Conservation (phyloP, 257 asterid genomes). For the Fraxinus anomala region DNA sequence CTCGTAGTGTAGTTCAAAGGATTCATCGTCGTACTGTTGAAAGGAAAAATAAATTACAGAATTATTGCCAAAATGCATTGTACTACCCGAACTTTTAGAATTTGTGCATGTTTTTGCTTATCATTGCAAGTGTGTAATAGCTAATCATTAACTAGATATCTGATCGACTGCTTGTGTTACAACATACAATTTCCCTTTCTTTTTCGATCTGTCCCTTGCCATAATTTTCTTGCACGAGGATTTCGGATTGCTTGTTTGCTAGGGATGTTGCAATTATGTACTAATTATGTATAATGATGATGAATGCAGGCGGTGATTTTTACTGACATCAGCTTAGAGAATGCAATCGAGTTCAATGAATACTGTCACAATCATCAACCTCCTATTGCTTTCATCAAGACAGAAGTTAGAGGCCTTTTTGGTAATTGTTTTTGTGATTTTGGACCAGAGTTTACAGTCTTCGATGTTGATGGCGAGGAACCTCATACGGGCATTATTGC, state of each 20-base stretch:
- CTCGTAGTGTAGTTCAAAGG: not conserved
- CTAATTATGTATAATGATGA: constrained; percentile 16
- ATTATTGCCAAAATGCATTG: not conserved
- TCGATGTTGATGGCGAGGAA: constrained; percentile 92
- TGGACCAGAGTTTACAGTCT: constrained; percentile 83
- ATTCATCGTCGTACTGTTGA: not conserved
- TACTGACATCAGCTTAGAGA: constrained; percentile 60
- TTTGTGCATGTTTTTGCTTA: not conserved
- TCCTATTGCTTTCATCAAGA: constrained; percentile 84
- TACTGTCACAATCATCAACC: constrained; percentile 88
- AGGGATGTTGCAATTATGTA: constrained; percentile 8
- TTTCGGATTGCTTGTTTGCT: not conserved
- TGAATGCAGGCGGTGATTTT: constrained; percentile 82
- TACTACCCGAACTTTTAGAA: not conserved
- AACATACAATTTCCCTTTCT: not conserved
- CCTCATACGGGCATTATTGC: constrained; percentile 95
- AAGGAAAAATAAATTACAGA: not conserved
- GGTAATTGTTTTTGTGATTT: constrained; percentile 86
- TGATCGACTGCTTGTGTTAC: not conserved
- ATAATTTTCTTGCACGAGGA: not conserved
- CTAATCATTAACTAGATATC: not conserved
- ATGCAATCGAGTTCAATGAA: constrained; percentile 70
- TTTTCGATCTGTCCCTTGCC: not conserved
- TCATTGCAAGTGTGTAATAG: not conserved
- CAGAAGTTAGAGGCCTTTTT: constrained; percentile 90